These are phyloP conservation scores for Penicillium waksmanii DNA, from an alignment of 495 filamentous ascomycete genomes.

Conservation along the genomic window DNA sequence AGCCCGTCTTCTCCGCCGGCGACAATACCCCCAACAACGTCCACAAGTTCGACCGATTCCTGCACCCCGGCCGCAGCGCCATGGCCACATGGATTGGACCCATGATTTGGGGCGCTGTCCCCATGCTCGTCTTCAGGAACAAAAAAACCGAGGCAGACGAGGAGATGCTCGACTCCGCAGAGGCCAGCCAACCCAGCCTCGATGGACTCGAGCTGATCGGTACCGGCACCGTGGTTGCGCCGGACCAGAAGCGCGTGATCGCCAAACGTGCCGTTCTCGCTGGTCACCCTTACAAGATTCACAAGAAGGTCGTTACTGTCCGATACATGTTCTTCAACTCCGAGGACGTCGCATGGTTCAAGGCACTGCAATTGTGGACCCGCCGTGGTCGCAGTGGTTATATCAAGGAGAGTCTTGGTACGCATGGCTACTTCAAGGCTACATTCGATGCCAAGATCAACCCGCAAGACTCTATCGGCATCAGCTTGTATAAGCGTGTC, in stretches of 20 bases:
- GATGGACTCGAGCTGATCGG: slow-evolving; percentile 69
- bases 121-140: slow-evolving; percentile 80
- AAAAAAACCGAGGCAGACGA: slow-evolving; percentile 43
- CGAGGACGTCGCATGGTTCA: slow-evolving; percentile 96
- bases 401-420: slow-evolving; percentile 92
- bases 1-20: slow-evolving; percentile 82
- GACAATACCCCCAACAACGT: slow-evolving; percentile 92
- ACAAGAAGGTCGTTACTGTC: slow-evolving; percentile 93
- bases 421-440: slow-evolving; percentile 98
- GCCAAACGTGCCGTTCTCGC: slow-evolving; percentile 94
- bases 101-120: slow-evolving; percentile 89
- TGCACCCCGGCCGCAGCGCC: slow-evolving; percentile 89
- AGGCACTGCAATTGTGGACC: slow-evolving; percentile 93
- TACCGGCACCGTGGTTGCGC: slow-evolving; percentile 81
- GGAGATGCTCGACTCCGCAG: slow-evolving; percentile 44
- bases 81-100: slow-evolving; percentile 90
- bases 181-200: slow-evolving; percentile 34
- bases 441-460: slow-evolving; percentile 96
- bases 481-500: slow-evolving; percentile 91
- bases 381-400: slow-evolving; percentile 83
- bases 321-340: slow-evolving; percentile 99
- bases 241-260: slow-evolving; percentile 78
- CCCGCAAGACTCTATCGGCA: slow-evolving; percentile 88
- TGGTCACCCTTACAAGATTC: slow-evolving; percentile 96
- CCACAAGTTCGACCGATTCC: slow-evolving; percentile 92